A percentile compares a stretch with the other conserved stretches of the same genome.
Evolutionary conservation across 768 basidiomycete species (phyloP).

Genomic region (Mycena floridula): DNA sequence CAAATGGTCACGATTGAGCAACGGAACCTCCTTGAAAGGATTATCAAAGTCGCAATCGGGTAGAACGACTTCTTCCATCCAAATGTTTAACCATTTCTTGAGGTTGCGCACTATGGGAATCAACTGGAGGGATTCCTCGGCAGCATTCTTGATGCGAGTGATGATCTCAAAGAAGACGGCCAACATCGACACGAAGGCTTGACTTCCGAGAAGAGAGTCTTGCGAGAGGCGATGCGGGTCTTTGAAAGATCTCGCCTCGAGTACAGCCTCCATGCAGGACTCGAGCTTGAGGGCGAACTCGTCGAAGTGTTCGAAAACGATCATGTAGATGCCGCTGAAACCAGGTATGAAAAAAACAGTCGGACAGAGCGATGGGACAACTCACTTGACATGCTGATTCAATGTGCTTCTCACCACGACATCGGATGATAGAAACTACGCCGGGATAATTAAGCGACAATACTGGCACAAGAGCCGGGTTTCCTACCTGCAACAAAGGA

Average conservation of each 20-base stretch:
- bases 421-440: conserved; percentile 53
- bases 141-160: conserved; percentile 52
- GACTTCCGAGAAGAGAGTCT: conserved; percentile 15
- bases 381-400: conserved; percentile 42
- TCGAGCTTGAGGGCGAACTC: conserved; percentile 33
- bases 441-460: neutral
- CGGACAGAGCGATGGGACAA: neutral
- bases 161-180: conserved; percentile 26
- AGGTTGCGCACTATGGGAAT: conserved; percentile 35
- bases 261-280: conserved; percentile 26
- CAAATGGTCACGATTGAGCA: conserved; percentile 29
- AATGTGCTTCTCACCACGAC: conserved; percentile 53
- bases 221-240: conserved; percentile 12
- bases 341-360: conserved; percentile 1
- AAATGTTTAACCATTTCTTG: conserved; percentile 37
- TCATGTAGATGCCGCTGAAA: conserved; percentile 38
- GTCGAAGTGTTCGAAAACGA: conserved; percentile 39
- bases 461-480: no score
- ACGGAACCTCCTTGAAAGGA: conserved; percentile 23
- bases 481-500: conserved; percentile 42
- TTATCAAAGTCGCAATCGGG: conserved; percentile 40
- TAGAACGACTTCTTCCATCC: conserved; percentile 35
- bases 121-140: conserved; percentile 39
- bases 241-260: conserved; percentile 11
- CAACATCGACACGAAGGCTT: conserved; percentile 22